Percentiles rank a stretch among this genome's conserved stretches.
phyloP scores from a whole-genome alignment of 148 eudicot genomes.

The Dysphania ambrosioides region DNA sequence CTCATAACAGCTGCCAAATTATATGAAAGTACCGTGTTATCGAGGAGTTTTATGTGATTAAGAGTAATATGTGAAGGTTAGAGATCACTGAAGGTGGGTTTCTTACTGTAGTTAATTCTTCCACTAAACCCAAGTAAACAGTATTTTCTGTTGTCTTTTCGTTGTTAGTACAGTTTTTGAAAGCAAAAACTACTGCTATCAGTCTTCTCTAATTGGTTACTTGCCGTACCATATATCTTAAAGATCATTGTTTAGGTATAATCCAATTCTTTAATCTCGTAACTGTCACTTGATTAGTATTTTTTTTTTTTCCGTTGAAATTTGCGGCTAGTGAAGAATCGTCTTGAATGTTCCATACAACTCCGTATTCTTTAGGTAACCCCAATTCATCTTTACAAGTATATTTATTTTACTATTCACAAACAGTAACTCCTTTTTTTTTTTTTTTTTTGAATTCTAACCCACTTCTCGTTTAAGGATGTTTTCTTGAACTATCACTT shows the following conservation, averaged over 20 bases:
- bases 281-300: conserved; percentile 2
- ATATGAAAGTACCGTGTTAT: not conserved
- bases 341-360: not conserved
- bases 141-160: conserved; percentile 6
- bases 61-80: not conserved
- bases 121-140: not conserved
- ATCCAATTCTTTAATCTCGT: conserved; percentile 13
- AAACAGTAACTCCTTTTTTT: no score
- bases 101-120: not conserved
- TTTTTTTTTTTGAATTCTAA: no score
- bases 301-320: not conserved
- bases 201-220: not conserved
- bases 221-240: conserved; percentile 9
- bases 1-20: not conserved
- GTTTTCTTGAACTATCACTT: no score
- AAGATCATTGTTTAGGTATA: conserved; percentile 12
- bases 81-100: not conserved
- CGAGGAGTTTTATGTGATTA: not conserved
- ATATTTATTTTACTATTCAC: no score
- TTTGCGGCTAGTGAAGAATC: not conserved
- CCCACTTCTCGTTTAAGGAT: no score
- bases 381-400: no score
- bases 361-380: no score
- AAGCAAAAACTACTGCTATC: not conserved
- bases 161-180: conserved; percentile 8